Evolutionary conservation across 2,329 filamentous ascomycete species (phyloP).

Genomic region (Ophiosphaerella narmari): DNA sequence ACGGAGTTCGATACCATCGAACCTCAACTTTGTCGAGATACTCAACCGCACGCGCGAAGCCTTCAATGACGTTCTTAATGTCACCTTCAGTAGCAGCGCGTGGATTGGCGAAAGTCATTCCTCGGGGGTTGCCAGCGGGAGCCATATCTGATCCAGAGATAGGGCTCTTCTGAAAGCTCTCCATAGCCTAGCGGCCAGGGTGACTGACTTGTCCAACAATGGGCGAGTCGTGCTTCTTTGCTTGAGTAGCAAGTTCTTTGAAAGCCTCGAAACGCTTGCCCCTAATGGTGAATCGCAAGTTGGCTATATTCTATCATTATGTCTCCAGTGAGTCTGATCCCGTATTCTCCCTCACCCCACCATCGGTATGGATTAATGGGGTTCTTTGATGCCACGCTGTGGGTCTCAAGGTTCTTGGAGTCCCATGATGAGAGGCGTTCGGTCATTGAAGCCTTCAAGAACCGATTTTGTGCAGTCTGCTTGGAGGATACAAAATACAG

Average conservation of each 20-base stretch:
- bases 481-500: slow-evolving; percentile 55
- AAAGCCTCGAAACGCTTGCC: slow-evolving; percentile 66
- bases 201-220: slow-evolving; percentile 67
- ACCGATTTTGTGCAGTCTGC: slow-evolving; percentile 65
- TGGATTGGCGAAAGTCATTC: slow-evolving; percentile 58
- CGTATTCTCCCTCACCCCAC: slow-evolving; percentile 57
- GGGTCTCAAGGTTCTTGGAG: slow-evolving; percentile 55
- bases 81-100: slow-evolving; percentile 59
- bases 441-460: slow-evolving; percentile 70
- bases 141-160: slow-evolving; percentile 56
- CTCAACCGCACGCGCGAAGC: slow-evolving; percentile 65
- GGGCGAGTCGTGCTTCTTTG: slow-evolving; percentile 62
- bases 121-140: slow-evolving; percentile 43
- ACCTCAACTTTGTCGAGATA: slow-evolving; percentile 68
- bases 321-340: slow-evolving; percentile 66
- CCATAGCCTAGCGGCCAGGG: slow-evolving; percentile 61
- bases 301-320: slow-evolving; percentile 67
- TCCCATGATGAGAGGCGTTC: slow-evolving; percentile 67
- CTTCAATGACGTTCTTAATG: slow-evolving; percentile 61
- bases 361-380: slow-evolving; percentile 59
- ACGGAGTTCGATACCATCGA: slow-evolving; percentile 55
- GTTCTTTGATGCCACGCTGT: slow-evolving; percentile 59
- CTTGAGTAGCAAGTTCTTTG: slow-evolving; percentile 58
- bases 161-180: slow-evolving; percentile 54
- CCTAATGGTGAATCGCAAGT: slow-evolving; percentile 57